phyloP scores from a whole-genome alignment of 2,329 filamentous ascomycete genomes.

The Hymenoscyphus occultus region DNA sequence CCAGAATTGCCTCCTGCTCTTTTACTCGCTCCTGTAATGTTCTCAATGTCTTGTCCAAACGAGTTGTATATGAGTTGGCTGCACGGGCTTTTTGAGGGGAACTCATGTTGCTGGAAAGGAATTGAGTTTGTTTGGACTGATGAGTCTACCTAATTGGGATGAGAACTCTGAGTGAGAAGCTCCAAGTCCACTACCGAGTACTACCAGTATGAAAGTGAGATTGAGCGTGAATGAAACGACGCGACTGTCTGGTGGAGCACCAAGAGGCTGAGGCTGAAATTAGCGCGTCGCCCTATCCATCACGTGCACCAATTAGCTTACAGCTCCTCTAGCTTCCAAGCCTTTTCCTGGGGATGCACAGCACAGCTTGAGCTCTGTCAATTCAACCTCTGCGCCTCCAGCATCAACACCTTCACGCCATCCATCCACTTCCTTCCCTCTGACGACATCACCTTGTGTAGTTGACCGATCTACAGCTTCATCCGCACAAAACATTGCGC shows the following conservation, averaged over 20 bases:
- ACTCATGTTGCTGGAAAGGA: constrained; percentile 12
- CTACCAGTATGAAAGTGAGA: too few species aligned
- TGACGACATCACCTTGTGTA: background rate
- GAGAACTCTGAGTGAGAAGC: background rate
- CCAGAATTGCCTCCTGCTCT: constrained; percentile 51
- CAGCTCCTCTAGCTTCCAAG: background rate
- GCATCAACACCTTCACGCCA: background rate
- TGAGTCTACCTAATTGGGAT: background rate
- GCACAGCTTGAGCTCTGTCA: constrained; percentile 2
- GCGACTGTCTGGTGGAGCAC: background rate
- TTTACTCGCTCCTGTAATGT: constrained; percentile 60
- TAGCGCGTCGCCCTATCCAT: background rate
- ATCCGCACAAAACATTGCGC: background rate
- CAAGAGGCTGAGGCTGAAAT: background rate
- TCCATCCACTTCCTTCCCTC: background rate
- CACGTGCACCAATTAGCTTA: background rate
- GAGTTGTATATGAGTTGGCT: constrained; percentile 46
- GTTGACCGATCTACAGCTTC: background rate
- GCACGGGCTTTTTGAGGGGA: constrained; percentile 30
- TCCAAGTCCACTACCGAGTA: background rate
- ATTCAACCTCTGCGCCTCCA: background rate
- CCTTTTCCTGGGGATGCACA: background rate
- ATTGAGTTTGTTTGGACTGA: background rate
- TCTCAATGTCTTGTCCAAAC: constrained; percentile 64
- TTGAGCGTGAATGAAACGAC: background rate